Evolutionary conservation across 441 rosid genomes (phyloP), one percentile per base, ranked within the genome.

Genomic region (Capsella rubella): DNA sequence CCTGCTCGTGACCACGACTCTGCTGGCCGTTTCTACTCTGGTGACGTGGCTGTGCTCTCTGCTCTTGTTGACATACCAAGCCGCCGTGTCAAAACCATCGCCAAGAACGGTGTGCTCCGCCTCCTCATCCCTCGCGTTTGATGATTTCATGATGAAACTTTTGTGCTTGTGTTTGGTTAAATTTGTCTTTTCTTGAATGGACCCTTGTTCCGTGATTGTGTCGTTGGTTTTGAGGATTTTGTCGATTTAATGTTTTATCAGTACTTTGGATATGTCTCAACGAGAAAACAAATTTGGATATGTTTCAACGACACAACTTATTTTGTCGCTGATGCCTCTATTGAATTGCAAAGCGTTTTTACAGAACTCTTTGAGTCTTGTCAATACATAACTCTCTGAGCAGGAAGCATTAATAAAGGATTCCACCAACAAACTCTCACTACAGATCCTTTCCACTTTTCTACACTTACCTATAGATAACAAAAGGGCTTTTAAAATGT

Each of bases 1-100:
- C 72, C 76, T 40, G 45, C 69, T 9, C 14, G 43, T 32, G 18
- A 57, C 50, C 53, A 58, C 3, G 77, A 71, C 64, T 71, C 67
- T 3, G 3, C 14, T 69, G 59, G 46, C 9, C 74, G 79, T 1
- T 21, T 12, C 40, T 70, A 70, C 10, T 50, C 29, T 2, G 66
- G 27, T 39, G 64, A 50, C 16, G 76, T 71, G n/a, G 80, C 76
- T 10, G 31, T 49, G 46, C 56, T 77, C 37, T 6, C 15, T 15
- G 7, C n/a, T 51, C 18, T 34, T 2, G 3, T 18, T 27, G 58
- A 29, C 51, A 5, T 69, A 15, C 39, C 62, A 8, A 5, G 1
- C 42, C 51, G 52, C 27, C 27, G 27, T 27, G 29, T 69, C 51
- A 54, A 12, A 8, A 15, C 13, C 57, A 34, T 45, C 5, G 45